A percentile compares a stretch with the other conserved stretches of the same genome.
Conservation (phyloP, 768 basidiomycete species). For the Leucocoprinus birnbaumii region DNA sequence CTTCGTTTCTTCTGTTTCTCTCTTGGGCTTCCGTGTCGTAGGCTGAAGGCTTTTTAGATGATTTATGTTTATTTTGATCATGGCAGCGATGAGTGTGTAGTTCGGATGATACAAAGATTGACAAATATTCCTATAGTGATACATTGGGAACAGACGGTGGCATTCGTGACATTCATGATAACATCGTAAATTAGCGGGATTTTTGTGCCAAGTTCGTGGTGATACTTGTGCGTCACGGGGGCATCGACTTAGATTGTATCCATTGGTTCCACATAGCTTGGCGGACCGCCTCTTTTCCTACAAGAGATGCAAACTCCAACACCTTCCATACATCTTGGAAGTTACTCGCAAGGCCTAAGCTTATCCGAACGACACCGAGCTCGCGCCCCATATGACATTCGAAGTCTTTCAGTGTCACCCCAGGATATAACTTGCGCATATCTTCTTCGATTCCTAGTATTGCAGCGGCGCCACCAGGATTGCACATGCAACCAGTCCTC, state of each 20-base stretch:
- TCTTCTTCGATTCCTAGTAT: constrained; percentile 63
- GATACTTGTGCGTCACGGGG: constrained; percentile 16
- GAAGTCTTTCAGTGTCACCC: constrained; percentile 60
- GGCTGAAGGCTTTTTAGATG: background rate
- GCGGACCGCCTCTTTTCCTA: constrained; percentile 31
- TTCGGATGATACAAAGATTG: constrained; percentile 9
- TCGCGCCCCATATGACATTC: constrained; percentile 61
- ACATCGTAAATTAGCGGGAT: constrained; percentile 14
- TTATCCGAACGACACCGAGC: constrained; percentile 73
- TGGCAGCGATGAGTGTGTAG: background rate
- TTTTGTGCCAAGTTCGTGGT: constrained; percentile 9
- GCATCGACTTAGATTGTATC: constrained; percentile 21
- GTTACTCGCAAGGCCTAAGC: constrained; percentile 75
- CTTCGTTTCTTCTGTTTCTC: background rate
- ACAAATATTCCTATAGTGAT: constrained; percentile 3
- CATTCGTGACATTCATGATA: background rate
- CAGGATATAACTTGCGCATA: constrained; percentile 59
- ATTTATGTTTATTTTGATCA: background rate
- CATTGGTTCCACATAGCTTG: constrained; percentile 27
- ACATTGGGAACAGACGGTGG: background rate
- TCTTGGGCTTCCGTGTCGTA: background rate
- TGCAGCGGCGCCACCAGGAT: constrained; percentile 77
- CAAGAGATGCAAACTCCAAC: constrained; percentile 42
- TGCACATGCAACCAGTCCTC: constrained; percentile 87
- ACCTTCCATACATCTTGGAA: constrained; percentile 73